Evolutionary conservation across 202 grass and related monocot species (phyloP).

Genomic region (Setaria viridis): DNA sequence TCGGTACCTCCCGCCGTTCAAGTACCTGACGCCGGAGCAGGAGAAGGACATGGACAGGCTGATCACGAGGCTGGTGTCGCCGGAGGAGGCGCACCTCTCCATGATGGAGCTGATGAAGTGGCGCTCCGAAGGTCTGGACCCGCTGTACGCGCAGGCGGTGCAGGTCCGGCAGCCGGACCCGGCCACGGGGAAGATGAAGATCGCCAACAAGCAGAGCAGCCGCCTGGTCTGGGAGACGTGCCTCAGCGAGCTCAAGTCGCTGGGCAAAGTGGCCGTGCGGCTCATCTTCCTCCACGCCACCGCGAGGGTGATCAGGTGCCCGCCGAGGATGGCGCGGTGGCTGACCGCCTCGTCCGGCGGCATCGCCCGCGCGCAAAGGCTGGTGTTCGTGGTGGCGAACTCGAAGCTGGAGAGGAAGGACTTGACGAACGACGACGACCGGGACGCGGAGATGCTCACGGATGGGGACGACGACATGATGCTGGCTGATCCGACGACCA

Average conservation of each 20-base stretch:
- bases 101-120: constrained; percentile 99
- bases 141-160: constrained; percentile 85
- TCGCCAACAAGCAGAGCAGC: constrained; percentile 93
- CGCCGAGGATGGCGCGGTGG: constrained; percentile 60
- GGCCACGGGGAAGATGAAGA: constrained; percentile 68
- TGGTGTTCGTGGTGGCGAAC: too few species aligned
- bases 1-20: constrained; percentile 85
- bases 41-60: constrained; percentile 87
- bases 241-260: constrained; percentile 79
- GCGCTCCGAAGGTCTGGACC: constrained; percentile 78
- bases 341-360: constrained; percentile 4
- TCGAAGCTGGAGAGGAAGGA: too few species aligned
- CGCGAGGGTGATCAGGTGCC: constrained; percentile 53
- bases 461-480: too few species aligned
- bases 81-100: constrained; percentile 81
- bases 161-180: constrained; percentile 81
- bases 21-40: constrained; percentile 74
- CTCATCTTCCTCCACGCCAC: constrained; percentile 95
- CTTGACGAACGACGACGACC: too few species aligned
- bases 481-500: too few species aligned
- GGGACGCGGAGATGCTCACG: too few species aligned
- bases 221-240: constrained; percentile 91
- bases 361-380: too few species aligned
- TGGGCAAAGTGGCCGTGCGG: constrained; percentile 75
- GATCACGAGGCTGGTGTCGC: constrained; percentile 74